These are phyloP conservation scores for Cercospora nicotianae DNA, from an alignment of 2,329 filamentous ascomycete genomes.

Conservation along the genomic window DNA sequence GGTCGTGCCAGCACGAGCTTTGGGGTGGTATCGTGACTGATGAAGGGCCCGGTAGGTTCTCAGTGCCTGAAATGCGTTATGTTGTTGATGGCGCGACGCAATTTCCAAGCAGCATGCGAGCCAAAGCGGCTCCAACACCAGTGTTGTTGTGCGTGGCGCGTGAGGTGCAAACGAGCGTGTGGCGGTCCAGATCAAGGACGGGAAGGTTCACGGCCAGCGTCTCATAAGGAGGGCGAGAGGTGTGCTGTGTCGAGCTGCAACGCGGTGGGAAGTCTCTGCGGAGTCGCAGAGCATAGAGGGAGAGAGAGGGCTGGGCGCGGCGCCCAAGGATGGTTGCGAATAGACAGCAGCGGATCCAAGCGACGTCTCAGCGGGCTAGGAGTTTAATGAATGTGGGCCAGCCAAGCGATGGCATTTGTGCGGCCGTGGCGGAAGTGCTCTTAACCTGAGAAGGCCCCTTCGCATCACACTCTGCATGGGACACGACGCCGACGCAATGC, in stretches of 20 bases:
- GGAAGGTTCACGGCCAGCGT: constrained; percentile 11
- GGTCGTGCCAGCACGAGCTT: constrained; percentile 19
- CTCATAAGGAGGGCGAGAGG: constrained; percentile 12
- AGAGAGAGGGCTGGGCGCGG: not conserved
- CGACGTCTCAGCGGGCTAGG: not conserved
- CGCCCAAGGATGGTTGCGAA: not conserved
- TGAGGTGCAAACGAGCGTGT: constrained; percentile 7
- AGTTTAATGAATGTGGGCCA: constrained; percentile 4
- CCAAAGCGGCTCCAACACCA: constrained; percentile 8
- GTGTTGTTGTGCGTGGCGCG: constrained; percentile 9
- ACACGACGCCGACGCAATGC: not conserved
- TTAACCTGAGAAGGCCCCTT: not conserved
- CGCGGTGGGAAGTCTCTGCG: not conserved
- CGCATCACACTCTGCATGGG: not conserved
- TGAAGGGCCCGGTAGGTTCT: constrained; percentile 3
- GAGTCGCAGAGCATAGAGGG: not conserved
- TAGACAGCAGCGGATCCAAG: constrained; percentile 6
- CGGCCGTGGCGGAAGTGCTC: not conserved
- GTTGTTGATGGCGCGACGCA: constrained; percentile 8
- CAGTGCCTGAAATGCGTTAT: constrained; percentile 1
- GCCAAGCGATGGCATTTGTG: constrained; percentile 1
- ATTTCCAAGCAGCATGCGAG: constrained; percentile 1
- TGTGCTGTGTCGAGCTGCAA: not conserved
- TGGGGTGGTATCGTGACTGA: not conserved
- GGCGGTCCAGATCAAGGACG: constrained; percentile 2